Evolutionary conservation across 2,329 filamentous ascomycete genomes (phyloP).

Genomic region (Hypoxylon sp.): DNA sequence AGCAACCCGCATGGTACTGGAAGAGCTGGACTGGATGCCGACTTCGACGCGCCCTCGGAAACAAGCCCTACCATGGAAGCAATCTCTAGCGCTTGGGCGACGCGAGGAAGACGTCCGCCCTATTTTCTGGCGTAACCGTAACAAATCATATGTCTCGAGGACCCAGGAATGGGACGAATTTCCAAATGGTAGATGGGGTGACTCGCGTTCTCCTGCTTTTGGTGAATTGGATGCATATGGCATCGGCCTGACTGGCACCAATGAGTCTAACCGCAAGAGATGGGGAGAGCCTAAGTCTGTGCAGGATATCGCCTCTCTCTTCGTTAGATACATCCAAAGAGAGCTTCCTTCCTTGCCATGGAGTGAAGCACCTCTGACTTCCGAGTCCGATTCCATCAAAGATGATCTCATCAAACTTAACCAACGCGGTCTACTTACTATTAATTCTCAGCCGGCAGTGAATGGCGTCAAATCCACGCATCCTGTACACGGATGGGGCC

Average conservation of each 20-base stretch:
- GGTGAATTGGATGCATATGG: slow-evolving; percentile 96
- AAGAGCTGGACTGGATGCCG: slow-evolving; percentile 87
- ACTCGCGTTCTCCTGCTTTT: slow-evolving; percentile 95
- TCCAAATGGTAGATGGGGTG: slow-evolving; percentile 98
- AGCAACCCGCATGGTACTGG: slow-evolving; percentile 92
- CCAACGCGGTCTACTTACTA: slow-evolving; percentile 87
- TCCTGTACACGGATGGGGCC: slow-evolving; percentile 93
- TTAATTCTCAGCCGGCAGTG: slow-evolving; percentile 97
- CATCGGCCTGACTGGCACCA: slow-evolving; percentile 92
- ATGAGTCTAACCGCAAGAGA: slow-evolving; percentile 94
- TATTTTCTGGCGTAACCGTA: slow-evolving; percentile 98
- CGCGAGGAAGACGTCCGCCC: slow-evolving; percentile 95
- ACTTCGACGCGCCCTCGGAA: slow-evolving; percentile 83
- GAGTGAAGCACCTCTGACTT: slow-evolving; percentile 90
- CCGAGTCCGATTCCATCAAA: slow-evolving; percentile 84
- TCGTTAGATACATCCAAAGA: slow-evolving; percentile 86
- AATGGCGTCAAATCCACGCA: slow-evolving; percentile 91
- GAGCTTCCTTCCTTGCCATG: slow-evolving; percentile 88
- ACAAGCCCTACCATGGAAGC: slow-evolving; percentile 95
- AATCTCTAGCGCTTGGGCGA: slow-evolving; percentile 89
- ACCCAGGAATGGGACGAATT: slow-evolving; percentile 99
- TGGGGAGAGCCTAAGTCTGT: slow-evolving; percentile 90
- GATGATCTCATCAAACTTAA: slow-evolving; percentile 85
- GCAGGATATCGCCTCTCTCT: slow-evolving; percentile 84
- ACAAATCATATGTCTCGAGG: slow-evolving; percentile 93